phyloP scores from a whole-genome alignment of 495 filamentous ascomycete genomes.

The Neurospora tetraspora region DNA sequence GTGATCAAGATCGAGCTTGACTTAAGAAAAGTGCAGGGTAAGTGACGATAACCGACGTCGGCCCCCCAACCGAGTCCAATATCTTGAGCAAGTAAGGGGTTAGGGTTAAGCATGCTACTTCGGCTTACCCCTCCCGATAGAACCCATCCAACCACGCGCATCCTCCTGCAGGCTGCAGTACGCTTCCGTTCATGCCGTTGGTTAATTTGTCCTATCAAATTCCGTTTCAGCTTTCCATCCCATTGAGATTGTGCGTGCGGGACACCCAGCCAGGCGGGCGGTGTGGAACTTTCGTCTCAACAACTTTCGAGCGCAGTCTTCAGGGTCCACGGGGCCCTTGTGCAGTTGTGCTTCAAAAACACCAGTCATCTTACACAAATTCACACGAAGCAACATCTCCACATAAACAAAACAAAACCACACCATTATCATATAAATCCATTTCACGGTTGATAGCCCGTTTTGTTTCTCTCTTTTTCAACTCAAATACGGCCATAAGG shows the following conservation, averaged over 20 bases:
- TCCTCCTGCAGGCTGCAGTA: not conserved
- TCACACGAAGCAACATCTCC: not conserved
- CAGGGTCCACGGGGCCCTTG: not conserved
- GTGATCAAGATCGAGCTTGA: not conserved
- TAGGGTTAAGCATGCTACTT: not conserved
- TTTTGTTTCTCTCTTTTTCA: not conserved
- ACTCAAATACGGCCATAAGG: not conserved
- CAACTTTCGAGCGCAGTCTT: not conserved
- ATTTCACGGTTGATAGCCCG: too few relatives aligned
- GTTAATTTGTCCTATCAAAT: not conserved
- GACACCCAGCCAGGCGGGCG: not conserved
- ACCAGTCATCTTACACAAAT: not conserved
- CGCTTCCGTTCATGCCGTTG: not conserved
- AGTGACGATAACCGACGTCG: not conserved
- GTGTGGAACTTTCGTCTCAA: not conserved
- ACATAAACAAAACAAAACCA: not conserved
- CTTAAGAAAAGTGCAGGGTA: not conserved
- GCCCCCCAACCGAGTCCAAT: not conserved
- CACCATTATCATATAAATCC: not conserved
- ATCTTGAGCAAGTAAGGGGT: not conserved
- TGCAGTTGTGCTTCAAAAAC: not conserved
- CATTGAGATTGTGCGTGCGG: not conserved
- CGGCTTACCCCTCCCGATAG: not conserved
- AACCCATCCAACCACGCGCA: not conserved
- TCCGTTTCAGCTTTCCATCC: not conserved